Evolutionary conservation across 306 rosid species (phyloP).

Genomic region (Citrullus colocynthis): DNA sequence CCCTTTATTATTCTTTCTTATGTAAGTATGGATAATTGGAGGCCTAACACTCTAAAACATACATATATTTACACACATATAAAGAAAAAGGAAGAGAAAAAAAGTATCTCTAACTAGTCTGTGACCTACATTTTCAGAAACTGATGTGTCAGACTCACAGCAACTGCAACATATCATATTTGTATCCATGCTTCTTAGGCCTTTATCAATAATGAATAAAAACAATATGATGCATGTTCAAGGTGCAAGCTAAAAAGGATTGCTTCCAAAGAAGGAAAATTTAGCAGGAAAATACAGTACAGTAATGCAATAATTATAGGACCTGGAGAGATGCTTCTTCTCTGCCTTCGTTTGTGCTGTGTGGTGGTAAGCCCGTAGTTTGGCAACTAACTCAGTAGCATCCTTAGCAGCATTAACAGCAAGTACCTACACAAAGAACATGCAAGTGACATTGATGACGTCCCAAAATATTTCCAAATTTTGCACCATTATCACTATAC

Average conservation of each 20-base stretch:
- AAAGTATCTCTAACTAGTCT: neutral
- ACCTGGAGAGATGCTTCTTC: constrained; percentile 83
- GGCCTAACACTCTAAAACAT: too few relatives aligned
- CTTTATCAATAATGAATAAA: neutral
- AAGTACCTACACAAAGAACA: constrained; percentile 50
- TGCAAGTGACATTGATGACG: neutral
- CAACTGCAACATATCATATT: too few relatives aligned
- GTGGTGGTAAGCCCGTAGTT: constrained; percentile 76
- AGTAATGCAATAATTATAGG: constrained; percentile 6
- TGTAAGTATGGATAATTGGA: too few relatives aligned
- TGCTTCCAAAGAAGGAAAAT: too few relatives aligned
- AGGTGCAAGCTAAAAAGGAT: neutral
- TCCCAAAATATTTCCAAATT: neutral
- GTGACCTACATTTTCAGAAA: neutral
- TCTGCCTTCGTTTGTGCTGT: constrained; percentile 83
- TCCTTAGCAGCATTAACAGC: constrained; percentile 98
- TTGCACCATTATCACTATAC: constrained; percentile 13
- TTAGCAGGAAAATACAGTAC: too few relatives aligned
- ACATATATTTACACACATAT: too few relatives aligned
- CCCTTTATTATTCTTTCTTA: too few relatives aligned
- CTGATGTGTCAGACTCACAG: neutral
- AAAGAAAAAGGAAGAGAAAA: neutral
- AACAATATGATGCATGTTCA: neutral
- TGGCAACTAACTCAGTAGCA: constrained; percentile 87
- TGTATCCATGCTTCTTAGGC: neutral